Evolutionary conservation across 371 early-diverging fungal species (phyloP).

Genomic region (Apophysomyces sp.): DNA sequence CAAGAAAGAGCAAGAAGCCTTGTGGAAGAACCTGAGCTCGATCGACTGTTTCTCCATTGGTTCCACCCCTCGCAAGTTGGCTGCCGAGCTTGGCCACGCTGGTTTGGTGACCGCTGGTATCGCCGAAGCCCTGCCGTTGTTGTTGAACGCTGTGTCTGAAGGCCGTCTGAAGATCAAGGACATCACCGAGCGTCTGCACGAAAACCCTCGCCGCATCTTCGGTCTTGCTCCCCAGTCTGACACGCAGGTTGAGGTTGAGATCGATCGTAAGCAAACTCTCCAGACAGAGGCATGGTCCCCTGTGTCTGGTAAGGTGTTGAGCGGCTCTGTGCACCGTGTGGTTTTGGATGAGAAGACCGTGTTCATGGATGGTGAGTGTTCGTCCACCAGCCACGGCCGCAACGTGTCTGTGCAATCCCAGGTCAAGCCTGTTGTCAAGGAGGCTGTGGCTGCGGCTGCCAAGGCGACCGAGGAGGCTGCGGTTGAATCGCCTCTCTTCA

Average conservation of each 20-base stretch:
- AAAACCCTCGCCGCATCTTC: constrained; percentile 88
- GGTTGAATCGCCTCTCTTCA: constrained; percentile 11
- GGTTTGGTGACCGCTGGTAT: constrained; percentile 58
- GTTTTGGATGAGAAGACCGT: constrained; percentile 81
- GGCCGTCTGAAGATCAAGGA: constrained; percentile 82
- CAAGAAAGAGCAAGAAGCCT: constrained; percentile 58
- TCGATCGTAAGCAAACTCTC: constrained; percentile 54
- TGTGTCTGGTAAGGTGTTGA: constrained; percentile 45
- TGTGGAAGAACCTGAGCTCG: constrained; percentile 78
- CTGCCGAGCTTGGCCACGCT: constrained; percentile 47
- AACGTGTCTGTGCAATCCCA: constrained; percentile 56
- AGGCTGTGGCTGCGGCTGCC: constrained; percentile 11
- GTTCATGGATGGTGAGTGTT: constrained; percentile 78
- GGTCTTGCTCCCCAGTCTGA: constrained; percentile 84
- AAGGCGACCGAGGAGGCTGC: constrained; percentile 5
- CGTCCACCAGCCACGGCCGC: constrained; percentile 45
- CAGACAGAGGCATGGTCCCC: constrained; percentile 44
- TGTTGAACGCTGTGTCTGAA: constrained; percentile 82
- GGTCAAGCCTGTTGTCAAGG: constrained; percentile 17
- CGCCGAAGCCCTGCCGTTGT: constrained; percentile 73
- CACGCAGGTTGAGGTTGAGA: constrained; percentile 86
- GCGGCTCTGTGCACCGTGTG: constrained; percentile 81
- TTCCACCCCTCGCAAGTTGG: constrained; percentile 61
- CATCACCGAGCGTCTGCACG: constrained; percentile 70
- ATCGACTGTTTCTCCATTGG: constrained; percentile 94